phyloP scores from a whole-genome alignment of 345 rosid genomes.

The Rhizophora apiculata region DNA sequence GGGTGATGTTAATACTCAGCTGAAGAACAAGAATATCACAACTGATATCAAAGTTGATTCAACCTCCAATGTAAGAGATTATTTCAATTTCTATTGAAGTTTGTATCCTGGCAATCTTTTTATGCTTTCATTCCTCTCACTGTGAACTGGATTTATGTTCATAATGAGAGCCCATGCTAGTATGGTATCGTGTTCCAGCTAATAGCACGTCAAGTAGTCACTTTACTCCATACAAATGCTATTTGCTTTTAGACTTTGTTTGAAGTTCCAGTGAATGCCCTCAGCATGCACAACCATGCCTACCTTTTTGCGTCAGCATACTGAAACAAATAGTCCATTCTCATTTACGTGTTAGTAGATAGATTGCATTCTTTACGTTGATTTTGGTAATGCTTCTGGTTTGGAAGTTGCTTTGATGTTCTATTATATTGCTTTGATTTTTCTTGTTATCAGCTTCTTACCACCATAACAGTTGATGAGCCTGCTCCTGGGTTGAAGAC shows the following conservation, averaged over 20 bases:
- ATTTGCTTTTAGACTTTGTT: too few relatives aligned
- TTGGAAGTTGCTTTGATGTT: background rate
- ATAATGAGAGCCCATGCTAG: too few relatives aligned
- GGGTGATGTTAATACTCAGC: conserved; percentile 81
- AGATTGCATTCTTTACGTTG: too few relatives aligned
- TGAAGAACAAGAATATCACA: conserved; percentile 86
- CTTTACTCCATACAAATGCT: too few relatives aligned
- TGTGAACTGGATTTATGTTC: background rate
- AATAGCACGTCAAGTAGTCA: too few relatives aligned
- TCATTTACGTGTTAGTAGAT: too few relatives aligned
- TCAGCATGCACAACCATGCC: too few relatives aligned
- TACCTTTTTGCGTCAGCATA: too few relatives aligned
- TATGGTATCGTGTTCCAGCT: too few relatives aligned
- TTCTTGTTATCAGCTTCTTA: conserved; percentile 46
- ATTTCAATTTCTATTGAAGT: background rate
- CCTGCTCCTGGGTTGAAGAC: conserved; percentile 88
- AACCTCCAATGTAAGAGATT: conserved; percentile 47
- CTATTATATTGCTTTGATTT: background rate
- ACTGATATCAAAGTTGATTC: conserved; percentile 88
- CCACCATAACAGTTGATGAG: conserved; percentile 80
- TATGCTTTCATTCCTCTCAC: background rate
- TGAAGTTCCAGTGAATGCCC: too few relatives aligned
- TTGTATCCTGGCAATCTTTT: background rate
- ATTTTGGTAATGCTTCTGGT: background rate
- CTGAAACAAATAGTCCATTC: too few relatives aligned